Evolutionary conservation across 2,329 filamentous ascomycete genomes (phyloP), one percentile per base, ranked within the genome.

Genomic region (Xylariomycetidae sp.): DNA sequence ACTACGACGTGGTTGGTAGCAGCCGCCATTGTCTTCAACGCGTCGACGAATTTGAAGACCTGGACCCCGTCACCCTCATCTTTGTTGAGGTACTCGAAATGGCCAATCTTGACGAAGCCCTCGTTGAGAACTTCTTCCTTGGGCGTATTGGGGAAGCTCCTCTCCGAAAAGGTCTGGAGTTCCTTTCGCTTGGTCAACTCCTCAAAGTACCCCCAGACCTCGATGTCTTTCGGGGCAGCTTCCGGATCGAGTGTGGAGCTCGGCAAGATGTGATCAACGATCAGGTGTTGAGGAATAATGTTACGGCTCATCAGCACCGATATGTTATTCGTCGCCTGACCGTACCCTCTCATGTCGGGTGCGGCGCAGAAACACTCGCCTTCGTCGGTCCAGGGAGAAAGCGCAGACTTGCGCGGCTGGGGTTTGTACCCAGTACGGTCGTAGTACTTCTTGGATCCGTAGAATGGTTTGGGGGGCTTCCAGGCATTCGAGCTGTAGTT

Each of bases 311-410:
- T 69, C 25, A 77, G 59, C 13, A 94, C 74, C 7, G 74, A 75
- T 12, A 97, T 64, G 33, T 41, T 40, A 32, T 78, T 74, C 2
- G 80, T 77, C 23, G 78, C 76, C 30, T 72, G 69, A 6, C 69
- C 67, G 12, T 56, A 52, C 9, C 60, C 59, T 12, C 63, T 61
- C 11, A 56, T 56, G 30, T 69, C 62, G 1, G 63, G 61, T 4
- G 66, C 70, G 4, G 82, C 80, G 57, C 90, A 97, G 85, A 88
- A 97, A 59, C 88, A 94, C 41, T 97, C 85, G 14, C 85, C 86
- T 20, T 82, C 73, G 30, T 94, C 85, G 8, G 80, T 67, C 88
- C 89, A 95, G 4, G 67, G 62, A 2, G 61, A 54, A 3, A 95
- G 67, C 1, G 84, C 87, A 1, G 68, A 58, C n/a, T 63, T 50